Conservation (phyloP, 306 rosid species). For the Psophocarpus tetragonolobus region DNA sequence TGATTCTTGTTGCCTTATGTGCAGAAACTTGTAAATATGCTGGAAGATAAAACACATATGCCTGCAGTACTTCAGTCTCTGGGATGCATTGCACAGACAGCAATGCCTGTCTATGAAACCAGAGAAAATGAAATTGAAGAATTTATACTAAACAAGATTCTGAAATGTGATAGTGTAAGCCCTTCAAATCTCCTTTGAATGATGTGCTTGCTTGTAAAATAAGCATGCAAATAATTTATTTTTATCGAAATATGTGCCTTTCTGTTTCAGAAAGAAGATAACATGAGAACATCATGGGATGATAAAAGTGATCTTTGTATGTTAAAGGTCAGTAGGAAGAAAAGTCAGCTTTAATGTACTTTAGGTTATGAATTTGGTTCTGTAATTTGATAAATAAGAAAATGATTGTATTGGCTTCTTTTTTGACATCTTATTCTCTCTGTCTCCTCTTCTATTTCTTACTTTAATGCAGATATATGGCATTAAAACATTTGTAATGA, state of each 20-base stretch:
- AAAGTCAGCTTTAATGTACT: conserved; percentile 29
- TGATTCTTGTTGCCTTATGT: conserved; percentile 40
- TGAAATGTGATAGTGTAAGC: conserved; percentile 67
- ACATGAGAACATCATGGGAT: conserved; percentile 64
- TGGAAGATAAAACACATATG: conserved; percentile 78
- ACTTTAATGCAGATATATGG: conserved; percentile 69
- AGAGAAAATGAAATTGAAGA: conserved; percentile 84
- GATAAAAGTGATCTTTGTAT: conserved; percentile 80
- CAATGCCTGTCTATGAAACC: conserved; percentile 97
- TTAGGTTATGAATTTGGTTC: neutral
- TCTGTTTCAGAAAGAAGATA: conserved; percentile 67
- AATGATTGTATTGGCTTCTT: conserved; percentile 13
- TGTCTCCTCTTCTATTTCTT: neutral
- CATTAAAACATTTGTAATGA: conserved; percentile 84
- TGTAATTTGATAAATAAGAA: conserved; percentile 1
- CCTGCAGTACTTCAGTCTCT: conserved; percentile 95
- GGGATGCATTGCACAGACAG: conserved; percentile 95
- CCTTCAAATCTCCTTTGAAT: conserved; percentile 28
- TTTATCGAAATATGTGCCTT: conserved; percentile 36
- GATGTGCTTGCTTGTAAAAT: conserved; percentile 29
- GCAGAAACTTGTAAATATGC: conserved; percentile 93
- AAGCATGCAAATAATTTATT: conserved; percentile 30
- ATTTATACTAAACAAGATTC: conserved; percentile 70
- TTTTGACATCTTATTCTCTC: conserved; percentile 1
- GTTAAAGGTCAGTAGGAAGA: conserved; percentile 72